Evolutionary conservation across 2,329 filamentous ascomycete species (phyloP).

Genomic region (Fusarium cicatricum): DNA sequence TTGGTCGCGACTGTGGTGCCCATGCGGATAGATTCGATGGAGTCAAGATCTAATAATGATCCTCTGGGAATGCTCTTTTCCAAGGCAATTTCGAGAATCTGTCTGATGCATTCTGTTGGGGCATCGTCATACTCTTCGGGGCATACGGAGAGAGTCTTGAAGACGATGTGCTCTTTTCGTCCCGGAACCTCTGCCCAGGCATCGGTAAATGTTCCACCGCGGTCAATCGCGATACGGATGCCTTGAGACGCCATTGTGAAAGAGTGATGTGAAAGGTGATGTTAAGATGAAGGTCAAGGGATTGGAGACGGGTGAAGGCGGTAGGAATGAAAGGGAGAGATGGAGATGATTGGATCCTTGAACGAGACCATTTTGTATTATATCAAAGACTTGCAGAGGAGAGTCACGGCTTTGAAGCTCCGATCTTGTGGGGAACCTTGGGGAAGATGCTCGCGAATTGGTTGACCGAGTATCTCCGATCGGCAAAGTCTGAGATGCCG

Average conservation of each 20-base stretch:
- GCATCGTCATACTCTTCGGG: slow-evolving; percentile 77
- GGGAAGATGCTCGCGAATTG: slow-evolving; percentile 1
- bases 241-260: slow-evolving; percentile 34
- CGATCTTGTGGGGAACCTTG: not conserved
- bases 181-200: slow-evolving; percentile 37
- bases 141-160: slow-evolving; percentile 59
- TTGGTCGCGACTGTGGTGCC: slow-evolving; percentile 84
- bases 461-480: slow-evolving; percentile 8
- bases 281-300: not conserved
- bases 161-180: slow-evolving; percentile 33
- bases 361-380: slow-evolving; percentile 27
- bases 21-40: slow-evolving; percentile 75
- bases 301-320: not conserved
- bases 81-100: slow-evolving; percentile 48
- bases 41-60: slow-evolving; percentile 45
- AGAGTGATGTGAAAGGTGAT: too few species aligned
- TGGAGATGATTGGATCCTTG: slow-evolving; percentile 1
- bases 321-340: not conserved
- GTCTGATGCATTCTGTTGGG: slow-evolving; percentile 75
- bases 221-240: slow-evolving; percentile 42
- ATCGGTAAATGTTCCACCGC: slow-evolving; percentile 43
- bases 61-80: slow-evolving; percentile 46
- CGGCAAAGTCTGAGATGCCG: slow-evolving; percentile 18
- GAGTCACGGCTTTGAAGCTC: not conserved
- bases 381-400: slow-evolving; percentile 12